Evolutionary conservation across 345 rosid genomes (phyloP).

Genomic region (Populus pruinosa): DNA sequence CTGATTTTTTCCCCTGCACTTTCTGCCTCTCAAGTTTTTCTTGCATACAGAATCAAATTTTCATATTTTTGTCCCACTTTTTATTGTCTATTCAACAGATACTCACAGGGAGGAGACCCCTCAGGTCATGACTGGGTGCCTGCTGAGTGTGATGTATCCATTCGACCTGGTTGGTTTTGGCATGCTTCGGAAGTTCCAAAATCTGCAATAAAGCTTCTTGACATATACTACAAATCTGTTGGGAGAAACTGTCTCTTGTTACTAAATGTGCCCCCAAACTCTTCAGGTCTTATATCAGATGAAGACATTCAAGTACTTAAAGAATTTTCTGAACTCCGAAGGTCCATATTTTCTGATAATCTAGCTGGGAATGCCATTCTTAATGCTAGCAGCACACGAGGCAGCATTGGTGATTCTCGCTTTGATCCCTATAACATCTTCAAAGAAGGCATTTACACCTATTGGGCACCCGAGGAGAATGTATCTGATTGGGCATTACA

Average conservation of each 20-base stretch:
- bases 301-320: constrained; percentile 65
- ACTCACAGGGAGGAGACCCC: constrained; percentile 57
- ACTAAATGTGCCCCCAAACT: constrained; percentile 78
- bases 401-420: constrained; percentile 20
- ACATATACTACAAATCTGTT: constrained; percentile 69
- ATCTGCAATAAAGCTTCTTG: constrained; percentile 61
- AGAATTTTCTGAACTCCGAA: constrained; percentile 51
- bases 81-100: constrained; percentile 38
- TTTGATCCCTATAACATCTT: constrained; percentile 53
- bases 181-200: constrained; percentile 77
- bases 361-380: constrained; percentile 44
- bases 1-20: neutral
- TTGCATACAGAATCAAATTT: neutral
- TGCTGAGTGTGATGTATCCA: constrained; percentile 88
- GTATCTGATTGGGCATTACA: constrained; percentile 46
- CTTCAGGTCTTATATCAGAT: constrained; percentile 77
- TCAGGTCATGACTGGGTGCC: constrained; percentile 81
- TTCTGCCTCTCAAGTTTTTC: neutral
- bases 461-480: constrained; percentile 83
- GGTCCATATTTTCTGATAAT: constrained; percentile 58
- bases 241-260: constrained; percentile 77
- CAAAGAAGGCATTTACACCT: constrained; percentile 52
- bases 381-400: constrained; percentile 58
- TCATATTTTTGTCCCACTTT: constrained; percentile 1
- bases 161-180: constrained; percentile 96